A percentile compares a stretch with the other conserved stretches of the same genome.
Evolutionary conservation across 768 basidiomycete species (phyloP).

Genomic region (Lactarius hatsudake): DNA sequence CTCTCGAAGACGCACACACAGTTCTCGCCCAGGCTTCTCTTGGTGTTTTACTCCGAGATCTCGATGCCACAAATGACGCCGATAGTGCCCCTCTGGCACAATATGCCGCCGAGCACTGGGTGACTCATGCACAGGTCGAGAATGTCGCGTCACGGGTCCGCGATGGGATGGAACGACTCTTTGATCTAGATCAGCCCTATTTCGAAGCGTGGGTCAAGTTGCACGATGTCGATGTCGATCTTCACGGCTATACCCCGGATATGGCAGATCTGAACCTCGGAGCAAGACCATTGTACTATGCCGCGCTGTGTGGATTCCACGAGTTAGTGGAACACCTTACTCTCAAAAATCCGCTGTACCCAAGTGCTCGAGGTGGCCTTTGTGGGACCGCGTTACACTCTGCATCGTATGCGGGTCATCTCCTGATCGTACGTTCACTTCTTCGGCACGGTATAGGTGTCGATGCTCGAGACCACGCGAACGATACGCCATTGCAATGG

Average conservation of each 20-base stretch:
- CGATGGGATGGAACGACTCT: neutral
- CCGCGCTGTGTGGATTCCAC: neutral
- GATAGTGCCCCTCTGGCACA: neutral
- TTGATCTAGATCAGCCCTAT: neutral
- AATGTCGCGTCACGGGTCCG: neutral
- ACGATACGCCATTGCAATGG: neutral
- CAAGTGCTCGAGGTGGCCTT: neutral
- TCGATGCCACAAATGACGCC: neutral
- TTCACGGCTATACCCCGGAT: rapidly evolving
- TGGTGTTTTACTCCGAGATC: neutral
- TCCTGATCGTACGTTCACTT: neutral
- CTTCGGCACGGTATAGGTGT: neutral
- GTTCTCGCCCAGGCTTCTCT: neutral
- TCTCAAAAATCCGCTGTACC: neutral
- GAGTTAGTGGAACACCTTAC: neutral
- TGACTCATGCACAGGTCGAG: neutral
- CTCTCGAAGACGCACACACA: neutral
- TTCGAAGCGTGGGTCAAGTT: neutral
- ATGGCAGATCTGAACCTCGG: neutral
- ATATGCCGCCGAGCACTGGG: neutral
- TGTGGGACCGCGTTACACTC: neutral
- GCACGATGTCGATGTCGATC: neutral
- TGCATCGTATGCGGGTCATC: neutral
- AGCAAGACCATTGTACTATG: neutral
- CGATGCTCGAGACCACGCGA: rapidly evolving